These are phyloP conservation scores for Uronychia setigera DNA, from an alignment of 73 alveolate species.

Conservation along the genomic window DNA sequence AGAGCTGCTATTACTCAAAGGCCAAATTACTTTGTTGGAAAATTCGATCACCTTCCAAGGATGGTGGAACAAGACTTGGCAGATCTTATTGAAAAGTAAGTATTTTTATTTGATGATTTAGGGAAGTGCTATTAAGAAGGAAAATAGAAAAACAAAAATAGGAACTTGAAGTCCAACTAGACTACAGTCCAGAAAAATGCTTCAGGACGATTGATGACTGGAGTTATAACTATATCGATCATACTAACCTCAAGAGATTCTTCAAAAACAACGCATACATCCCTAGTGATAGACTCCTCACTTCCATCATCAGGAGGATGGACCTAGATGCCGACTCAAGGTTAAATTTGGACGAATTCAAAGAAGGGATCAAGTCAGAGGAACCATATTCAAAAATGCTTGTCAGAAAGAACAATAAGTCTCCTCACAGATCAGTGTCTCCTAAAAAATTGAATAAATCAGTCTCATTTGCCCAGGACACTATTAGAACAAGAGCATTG, in stretches of 20 bases:
- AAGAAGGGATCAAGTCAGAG: slow-evolving; percentile 2
- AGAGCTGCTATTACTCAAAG: slow-evolving; percentile 44
- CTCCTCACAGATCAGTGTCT: background rate
- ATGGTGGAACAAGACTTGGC: slow-evolving; percentile 37
- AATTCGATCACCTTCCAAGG: slow-evolving; percentile 7
- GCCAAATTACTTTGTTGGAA: slow-evolving; percentile 17
- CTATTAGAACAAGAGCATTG: background rate
- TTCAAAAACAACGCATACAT: slow-evolving; percentile 27
- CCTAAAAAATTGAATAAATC: background rate
- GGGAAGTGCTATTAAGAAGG: slow-evolving; percentile 14
- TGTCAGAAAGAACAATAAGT: background rate
- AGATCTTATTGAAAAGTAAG: slow-evolving; percentile 31
- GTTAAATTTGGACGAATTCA: slow-evolving; percentile 28
- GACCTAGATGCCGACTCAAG: slow-evolving; percentile 37
- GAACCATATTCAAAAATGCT: background rate
- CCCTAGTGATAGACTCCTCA: slow-evolving; percentile 25
- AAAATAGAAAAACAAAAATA: slow-evolving; percentile 26
- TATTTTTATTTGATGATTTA: background rate
- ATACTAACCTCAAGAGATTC: slow-evolving; percentile 7
- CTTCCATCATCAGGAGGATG: slow-evolving; percentile 35
- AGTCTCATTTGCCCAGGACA: slow-evolving; percentile 3
- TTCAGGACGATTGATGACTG: slow-evolving; percentile 17
- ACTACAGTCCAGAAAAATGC: slow-evolving; percentile 7
- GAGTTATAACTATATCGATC: slow-evolving; percentile 5
- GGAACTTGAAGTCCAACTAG: slow-evolving; percentile 8